These are phyloP conservation scores for Fomes fomentarius DNA, from an alignment of 1,284 basidiomycete species.

Conservation along the genomic window DNA sequence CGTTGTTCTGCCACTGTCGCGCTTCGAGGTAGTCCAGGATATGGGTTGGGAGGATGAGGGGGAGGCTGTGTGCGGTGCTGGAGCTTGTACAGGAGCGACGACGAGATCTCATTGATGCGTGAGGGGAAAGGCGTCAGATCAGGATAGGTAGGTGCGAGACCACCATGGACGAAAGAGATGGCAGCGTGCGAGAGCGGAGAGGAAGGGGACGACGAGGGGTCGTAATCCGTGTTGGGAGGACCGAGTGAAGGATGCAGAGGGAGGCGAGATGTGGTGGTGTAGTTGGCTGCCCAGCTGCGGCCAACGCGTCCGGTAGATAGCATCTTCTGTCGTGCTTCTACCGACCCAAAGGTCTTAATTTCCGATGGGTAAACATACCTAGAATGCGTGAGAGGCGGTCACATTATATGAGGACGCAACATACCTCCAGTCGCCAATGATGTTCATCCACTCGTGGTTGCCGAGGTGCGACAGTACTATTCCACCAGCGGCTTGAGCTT, in stretches of 20 bases:
- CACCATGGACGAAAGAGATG: slow-evolving; percentile 87
- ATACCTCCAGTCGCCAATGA: slow-evolving; percentile 87
- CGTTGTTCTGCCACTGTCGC: slow-evolving; percentile 69
- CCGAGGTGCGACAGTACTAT: slow-evolving; percentile 79
- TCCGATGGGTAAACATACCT: slow-evolving; percentile 86
- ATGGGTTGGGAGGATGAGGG: slow-evolving; percentile 81
- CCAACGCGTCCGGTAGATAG: slow-evolving; percentile 80
- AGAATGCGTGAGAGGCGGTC: neutral
- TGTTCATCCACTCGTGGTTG: slow-evolving; percentile 94
- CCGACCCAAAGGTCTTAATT: slow-evolving; percentile 79
- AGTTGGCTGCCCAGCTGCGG: slow-evolving; percentile 84
- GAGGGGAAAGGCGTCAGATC: slow-evolving; percentile 80
- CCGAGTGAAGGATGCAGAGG: slow-evolving; percentile 75
- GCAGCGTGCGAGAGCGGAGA: slow-evolving; percentile 72
- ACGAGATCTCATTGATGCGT: slow-evolving; percentile 75
- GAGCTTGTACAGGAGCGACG: slow-evolving; percentile 66
- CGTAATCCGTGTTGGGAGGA: slow-evolving; percentile 69
- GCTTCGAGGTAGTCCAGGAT: slow-evolving; percentile 73
- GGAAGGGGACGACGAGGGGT: slow-evolving; percentile 37
- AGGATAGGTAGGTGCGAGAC: slow-evolving; percentile 75
- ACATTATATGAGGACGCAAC: slow-evolving; percentile 4
- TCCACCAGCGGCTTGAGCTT: slow-evolving; percentile 74
- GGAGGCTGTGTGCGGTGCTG: slow-evolving; percentile 64
- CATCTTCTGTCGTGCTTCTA: slow-evolving; percentile 70
- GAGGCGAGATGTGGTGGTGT: slow-evolving; percentile 81